Base-by-base conservation (phyloP, 164 flowering plant species). In the Magnolia officinalis region DNA sequence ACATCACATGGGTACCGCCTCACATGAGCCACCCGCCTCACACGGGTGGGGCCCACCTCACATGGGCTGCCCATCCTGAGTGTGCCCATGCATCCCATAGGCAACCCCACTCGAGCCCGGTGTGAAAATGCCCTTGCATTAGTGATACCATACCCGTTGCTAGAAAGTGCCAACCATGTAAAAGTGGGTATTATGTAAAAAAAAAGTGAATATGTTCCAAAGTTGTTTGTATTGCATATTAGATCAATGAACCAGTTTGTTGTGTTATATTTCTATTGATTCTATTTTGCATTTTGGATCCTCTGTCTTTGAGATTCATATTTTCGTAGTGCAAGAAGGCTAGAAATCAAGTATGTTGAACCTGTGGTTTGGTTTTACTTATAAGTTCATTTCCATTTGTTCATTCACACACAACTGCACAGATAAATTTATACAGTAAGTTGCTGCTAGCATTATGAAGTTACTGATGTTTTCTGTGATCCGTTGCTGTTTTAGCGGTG, bases 401-500 rank as follows among this genome's bases (percentile, higher is more conserved):
- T 55, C 18, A 16, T 16, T 55, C 61, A 55, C 18, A 55, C 61
- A 55, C 4, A 16, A 16, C 13, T 55, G 61, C 18, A 11, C 61
- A 9, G 13, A 37, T 37, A 37, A 11, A 16, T 16, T 55, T 16
- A 55, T 55, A 16, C 13, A 55, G 61, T 16, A 55, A 55, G 61
- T 11, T 16, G 3, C 13, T 55, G 13, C 61, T 55, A 55, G 61
- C 16, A 55, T 55, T 55, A 55, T 55, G 13, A 55, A 16, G 61
- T 55, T 55, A 55, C 18, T 55, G 61, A 55, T 50, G 20, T 37
- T 73, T 61, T 70, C 63, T 77, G 63, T 19, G 67, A 71, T 75
- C 18, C 74, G 6, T 72, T 67, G 59, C 74, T 81, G 76, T 51
- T 84, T 18, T 70, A 95, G 98, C 67, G 98, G 98, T 77, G 85